These are phyloP conservation scores for Prunus mongolica DNA, from an alignment of 306 rosid species.

Conservation along the genomic window DNA sequence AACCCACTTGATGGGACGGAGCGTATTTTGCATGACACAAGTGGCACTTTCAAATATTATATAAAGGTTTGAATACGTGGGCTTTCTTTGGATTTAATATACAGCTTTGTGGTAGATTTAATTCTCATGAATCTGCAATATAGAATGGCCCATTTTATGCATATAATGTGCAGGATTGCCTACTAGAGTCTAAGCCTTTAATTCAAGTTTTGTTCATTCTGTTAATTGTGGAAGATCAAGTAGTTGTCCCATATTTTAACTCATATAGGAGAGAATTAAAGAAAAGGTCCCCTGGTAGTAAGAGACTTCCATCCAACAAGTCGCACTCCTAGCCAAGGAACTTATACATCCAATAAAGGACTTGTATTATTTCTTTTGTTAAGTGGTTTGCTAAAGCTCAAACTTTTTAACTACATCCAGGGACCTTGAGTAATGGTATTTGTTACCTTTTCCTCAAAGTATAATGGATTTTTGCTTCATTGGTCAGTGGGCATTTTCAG, in stretches of 20 bases:
- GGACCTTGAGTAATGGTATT: background rate
- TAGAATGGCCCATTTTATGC: background rate
- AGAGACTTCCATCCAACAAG: background rate
- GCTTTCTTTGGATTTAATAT: background rate
- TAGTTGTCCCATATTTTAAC: background rate
- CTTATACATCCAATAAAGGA: background rate
- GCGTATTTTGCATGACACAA: conserved; percentile 68
- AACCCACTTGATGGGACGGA: conserved; percentile 86
- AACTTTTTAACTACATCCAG: background rate
- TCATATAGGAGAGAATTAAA: background rate
- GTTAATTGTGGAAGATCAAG: background rate
- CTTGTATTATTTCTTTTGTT: background rate
- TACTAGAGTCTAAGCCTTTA: background rate
- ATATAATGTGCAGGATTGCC: background rate
- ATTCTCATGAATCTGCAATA: conserved; percentile 9
- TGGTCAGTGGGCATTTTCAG: background rate
- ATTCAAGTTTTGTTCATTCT: background rate
- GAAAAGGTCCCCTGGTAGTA: background rate
- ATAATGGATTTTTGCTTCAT: background rate
- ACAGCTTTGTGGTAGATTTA: background rate
- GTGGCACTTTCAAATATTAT: conserved; percentile 96
- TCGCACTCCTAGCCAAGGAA: background rate
- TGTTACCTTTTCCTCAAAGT: background rate
- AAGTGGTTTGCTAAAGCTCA: background rate
- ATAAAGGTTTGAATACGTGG: conserved; percentile 62